phyloP scores from a whole-genome alignment of 2,329 filamentous ascomycete species.

The Rhytidhysteron rufulum region DNA sequence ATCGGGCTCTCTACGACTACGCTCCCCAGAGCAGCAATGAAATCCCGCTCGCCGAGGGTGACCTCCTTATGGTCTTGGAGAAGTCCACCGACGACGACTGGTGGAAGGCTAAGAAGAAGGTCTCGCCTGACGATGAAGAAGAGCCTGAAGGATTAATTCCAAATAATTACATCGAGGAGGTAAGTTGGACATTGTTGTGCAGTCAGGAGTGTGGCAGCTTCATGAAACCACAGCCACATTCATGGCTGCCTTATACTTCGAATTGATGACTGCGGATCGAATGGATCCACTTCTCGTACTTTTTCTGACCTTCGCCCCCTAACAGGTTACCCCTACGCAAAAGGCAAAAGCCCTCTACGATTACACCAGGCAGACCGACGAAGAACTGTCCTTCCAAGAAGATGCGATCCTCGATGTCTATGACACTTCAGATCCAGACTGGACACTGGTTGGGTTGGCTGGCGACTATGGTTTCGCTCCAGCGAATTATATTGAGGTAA shows the following conservation, averaged over 20 bases:
- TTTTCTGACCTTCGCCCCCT: background rate
- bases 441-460: constrained; percentile 85
- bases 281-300: background rate
- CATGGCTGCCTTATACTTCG: no score
- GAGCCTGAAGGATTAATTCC: constrained; percentile 88
- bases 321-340: constrained; percentile 60
- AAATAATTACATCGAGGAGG: constrained; percentile 93
- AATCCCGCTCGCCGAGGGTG: constrained; percentile 78
- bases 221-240: no score
- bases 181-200: no score
- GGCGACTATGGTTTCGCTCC: constrained; percentile 92
- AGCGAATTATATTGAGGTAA: constrained; percentile 87
- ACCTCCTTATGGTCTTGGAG: constrained; percentile 83
- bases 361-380: constrained; percentile 94
- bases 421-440: constrained; percentile 89
- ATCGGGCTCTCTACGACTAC: constrained; percentile 90
- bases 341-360: constrained; percentile 94
- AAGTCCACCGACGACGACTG: constrained; percentile 74
- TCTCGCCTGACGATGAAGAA: constrained; percentile 73
- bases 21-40: constrained; percentile 80
- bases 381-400: constrained; percentile 93
- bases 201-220: no score
- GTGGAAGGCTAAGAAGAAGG: constrained; percentile 96
- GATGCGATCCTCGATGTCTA: constrained; percentile 80
- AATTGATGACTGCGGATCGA: no score